Percentiles rank a stretch among this genome's conserved stretches.
phyloP scores from a whole-genome alignment of 306 rosid genomes.

The Gastrolobium bilobum region DNA sequence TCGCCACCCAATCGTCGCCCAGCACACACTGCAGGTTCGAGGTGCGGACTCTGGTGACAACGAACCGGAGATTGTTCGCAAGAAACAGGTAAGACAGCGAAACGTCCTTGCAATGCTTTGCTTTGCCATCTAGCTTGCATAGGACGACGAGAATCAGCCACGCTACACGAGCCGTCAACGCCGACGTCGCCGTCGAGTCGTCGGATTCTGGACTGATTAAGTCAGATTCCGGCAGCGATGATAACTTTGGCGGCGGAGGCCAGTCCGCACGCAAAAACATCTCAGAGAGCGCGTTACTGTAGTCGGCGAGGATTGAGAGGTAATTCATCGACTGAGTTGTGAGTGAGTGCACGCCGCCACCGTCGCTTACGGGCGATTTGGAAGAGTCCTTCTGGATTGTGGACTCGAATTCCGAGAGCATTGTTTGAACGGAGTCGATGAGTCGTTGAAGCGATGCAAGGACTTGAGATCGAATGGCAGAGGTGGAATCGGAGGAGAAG shows the following conservation, averaged over 20 bases:
- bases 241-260: conserved; percentile 45
- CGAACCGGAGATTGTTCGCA: conserved; percentile 68
- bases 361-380: conserved; percentile 38
- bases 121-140: conserved; percentile 74
- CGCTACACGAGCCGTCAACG: conserved; percentile 49
- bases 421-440: conserved; percentile 51
- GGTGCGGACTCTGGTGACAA: conserved; percentile 55
- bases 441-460: conserved; percentile 52
- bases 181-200: conserved; percentile 22
- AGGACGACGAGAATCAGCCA: conserved; percentile 72
- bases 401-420: conserved; percentile 60
- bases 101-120: conserved; percentile 66
- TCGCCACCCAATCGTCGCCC: conserved; percentile 69
- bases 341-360: conserved; percentile 63
- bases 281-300: conserved; percentile 58
- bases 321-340: conserved; percentile 58
- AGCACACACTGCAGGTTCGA: conserved; percentile 71
- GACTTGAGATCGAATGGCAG: conserved; percentile 55
- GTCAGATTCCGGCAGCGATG: conserved; percentile 51
- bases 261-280: conserved; percentile 55
- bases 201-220: conserved; percentile 52
- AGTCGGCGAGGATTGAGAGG: conserved; percentile 69
- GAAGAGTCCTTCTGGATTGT: conserved; percentile 63
- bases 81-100: conserved; percentile 68
- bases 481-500: conserved; percentile 62